Evolutionary conservation across 1,139 yeast genomes (phyloP), one percentile per base, ranked within the genome.

Genomic region (Blastobotrys illinoisensis): DNA sequence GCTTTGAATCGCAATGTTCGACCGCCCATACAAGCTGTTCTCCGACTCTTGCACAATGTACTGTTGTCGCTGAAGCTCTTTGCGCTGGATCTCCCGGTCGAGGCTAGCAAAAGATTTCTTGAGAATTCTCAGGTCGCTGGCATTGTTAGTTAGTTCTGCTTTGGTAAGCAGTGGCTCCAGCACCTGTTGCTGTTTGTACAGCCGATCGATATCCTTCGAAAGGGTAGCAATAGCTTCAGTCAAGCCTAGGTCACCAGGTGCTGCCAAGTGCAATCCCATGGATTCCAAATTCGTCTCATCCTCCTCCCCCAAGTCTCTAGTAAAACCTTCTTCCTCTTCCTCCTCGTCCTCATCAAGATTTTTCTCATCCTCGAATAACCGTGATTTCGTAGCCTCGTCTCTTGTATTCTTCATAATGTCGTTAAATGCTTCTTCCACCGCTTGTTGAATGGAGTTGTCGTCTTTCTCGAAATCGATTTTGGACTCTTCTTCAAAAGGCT

Each of bases 11-110:
- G 75, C 70, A 1, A 88, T 81, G 43, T 76, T 71, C 0, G 95
- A 83, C 60, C 85, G 84, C 1, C 88, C 89, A 66, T 72, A 89
- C 54, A 91, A 75, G 63, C 90, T 84, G 66, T 85, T 87, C 52
- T 88, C 93, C 64, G 81, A 85, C 60, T 88, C 95, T 64, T 88
- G 96, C 1, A 89, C 89, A 52, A 86, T 80, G 61, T 84, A 85
- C 66, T 88, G 96, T 60, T 88, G 96, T 55, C 80, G 80, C 58
- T 87, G 88, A 36, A 86, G 72, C 62, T 87, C 91, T 61, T 86
- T 87, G 4, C 82, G 69, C 52, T 80, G 81, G 21, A 89, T 77
- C 64, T 91, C 97, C 57, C 86, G 74, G 47, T 80, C 81, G 56
- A 89, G 75, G 58, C 88, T 81, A 3, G 77, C 62, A 55, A 80